Percentiles rank a stretch among this genome's conserved stretches.
Evolutionary conservation across 768 basidiomycete genomes (phyloP).

Genomic region (Cyclocybe aegerita): DNA sequence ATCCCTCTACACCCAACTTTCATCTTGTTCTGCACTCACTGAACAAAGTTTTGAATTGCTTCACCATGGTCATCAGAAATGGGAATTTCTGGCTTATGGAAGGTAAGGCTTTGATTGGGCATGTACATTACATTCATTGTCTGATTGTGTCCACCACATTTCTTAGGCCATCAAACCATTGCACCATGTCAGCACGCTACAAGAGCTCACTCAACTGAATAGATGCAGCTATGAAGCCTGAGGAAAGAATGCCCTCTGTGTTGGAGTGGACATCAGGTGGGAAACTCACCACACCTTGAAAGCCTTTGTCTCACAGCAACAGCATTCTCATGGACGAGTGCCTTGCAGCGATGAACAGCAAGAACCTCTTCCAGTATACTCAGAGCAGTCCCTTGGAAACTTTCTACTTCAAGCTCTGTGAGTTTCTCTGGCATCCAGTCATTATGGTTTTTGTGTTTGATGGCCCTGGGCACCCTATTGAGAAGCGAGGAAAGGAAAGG

Average conservation of each 20-base stretch:
- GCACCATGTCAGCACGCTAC: not conserved
- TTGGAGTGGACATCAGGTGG: conserved; percentile 10
- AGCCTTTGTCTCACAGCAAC: not conserved
- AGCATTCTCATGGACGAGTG: conserved; percentile 6
- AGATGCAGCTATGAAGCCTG: not conserved
- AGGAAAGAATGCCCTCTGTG: not conserved
- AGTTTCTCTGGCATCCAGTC: not conserved
- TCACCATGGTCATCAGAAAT: no score
- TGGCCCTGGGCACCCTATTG: conserved; percentile 2
- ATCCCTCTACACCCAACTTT: no score
- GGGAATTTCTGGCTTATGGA: no score
- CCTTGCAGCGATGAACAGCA: not conserved
- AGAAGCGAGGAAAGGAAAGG: conserved; percentile 3
- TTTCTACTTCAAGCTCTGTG: conserved; percentile 8
- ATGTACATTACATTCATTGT: no score
- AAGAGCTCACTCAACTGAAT: not conserved
- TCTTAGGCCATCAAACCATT: not conserved
- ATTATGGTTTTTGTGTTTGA: conserved; percentile 13
- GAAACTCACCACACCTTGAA: not conserved
- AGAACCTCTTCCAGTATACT: not conserved
- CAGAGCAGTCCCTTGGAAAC: not conserved
- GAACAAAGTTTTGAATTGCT: no score
- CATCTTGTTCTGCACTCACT: no score
- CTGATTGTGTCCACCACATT: no score
- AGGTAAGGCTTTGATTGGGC: no score